Evolutionary conservation across 2,329 filamentous ascomycete species (phyloP).

Genomic region (Boeremia exigua): DNA sequence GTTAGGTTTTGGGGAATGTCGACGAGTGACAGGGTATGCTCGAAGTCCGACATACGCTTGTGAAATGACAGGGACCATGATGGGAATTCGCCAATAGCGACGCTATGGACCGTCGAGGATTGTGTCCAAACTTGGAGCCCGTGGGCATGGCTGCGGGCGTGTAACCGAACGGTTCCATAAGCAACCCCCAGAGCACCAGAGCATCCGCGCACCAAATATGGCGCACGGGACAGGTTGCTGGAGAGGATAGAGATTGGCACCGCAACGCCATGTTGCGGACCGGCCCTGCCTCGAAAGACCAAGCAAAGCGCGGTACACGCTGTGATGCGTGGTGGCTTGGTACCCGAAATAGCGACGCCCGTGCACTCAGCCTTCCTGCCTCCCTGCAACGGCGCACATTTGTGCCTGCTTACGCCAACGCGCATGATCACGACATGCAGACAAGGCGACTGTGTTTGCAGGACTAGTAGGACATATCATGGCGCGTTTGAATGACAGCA

Average conservation of each 20-base stretch:
- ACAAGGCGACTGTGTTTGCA: constrained; percentile 22
- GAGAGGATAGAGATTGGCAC: constrained; percentile 22
- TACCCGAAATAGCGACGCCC: constrained; percentile 40
- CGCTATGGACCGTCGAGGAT: constrained; percentile 32
- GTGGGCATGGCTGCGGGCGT: constrained; percentile 43
- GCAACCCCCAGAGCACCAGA: constrained; percentile 35
- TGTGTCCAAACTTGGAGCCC: constrained; percentile 40
- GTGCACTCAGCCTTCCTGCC: constrained; percentile 43
- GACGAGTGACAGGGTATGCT: constrained; percentile 33
- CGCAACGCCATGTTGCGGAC: constrained; percentile 46
- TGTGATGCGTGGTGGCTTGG: constrained; percentile 42
- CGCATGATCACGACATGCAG: constrained; percentile 30
- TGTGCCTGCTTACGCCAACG: constrained; percentile 33
- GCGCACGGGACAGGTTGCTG: constrained; percentile 26
- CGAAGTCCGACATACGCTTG: constrained; percentile 38
- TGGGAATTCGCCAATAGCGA: constrained; percentile 35
- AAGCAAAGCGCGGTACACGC: constrained; percentile 32
- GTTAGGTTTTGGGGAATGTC: constrained; percentile 21
- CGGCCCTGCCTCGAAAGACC: constrained; percentile 44
- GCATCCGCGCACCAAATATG: constrained; percentile 41
- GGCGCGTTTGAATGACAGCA: background rate
- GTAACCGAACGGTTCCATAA: constrained; percentile 46
- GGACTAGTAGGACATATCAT: constrained; percentile 8
- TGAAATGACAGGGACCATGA: constrained; percentile 29
- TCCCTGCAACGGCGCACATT: constrained; percentile 34